Evolutionary conservation across 116 monocot genomes (phyloP).

Genomic region (Papilionanthe hybrid): DNA sequence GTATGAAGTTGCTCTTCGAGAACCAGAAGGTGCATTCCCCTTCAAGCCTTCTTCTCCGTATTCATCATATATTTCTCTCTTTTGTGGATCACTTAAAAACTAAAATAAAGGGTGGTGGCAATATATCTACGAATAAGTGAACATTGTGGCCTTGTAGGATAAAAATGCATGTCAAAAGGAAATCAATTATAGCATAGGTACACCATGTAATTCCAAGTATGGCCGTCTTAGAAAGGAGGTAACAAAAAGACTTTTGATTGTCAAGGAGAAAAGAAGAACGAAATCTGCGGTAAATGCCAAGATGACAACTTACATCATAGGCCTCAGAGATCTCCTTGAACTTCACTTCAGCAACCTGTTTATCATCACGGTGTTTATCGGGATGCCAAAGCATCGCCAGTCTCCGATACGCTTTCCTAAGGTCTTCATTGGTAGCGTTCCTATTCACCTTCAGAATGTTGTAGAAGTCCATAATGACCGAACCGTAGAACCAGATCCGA

Average conservation of each 20-base stretch:
- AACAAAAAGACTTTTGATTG: too few relatives aligned
- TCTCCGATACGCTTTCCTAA: conserved; percentile 67
- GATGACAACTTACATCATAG: conserved; percentile 39
- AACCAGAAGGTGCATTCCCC: conserved; percentile 41
- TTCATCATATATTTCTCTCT: conserved; percentile 66
- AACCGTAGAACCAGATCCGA: background rate
- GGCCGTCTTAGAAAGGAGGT: too few relatives aligned
- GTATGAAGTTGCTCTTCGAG: conserved; percentile 26
- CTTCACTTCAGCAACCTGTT: conserved; percentile 59
- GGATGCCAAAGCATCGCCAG: conserved; percentile 82
- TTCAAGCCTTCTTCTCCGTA: conserved; percentile 75
- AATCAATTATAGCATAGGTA: too few relatives aligned
- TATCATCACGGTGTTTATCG: conserved; percentile 63
- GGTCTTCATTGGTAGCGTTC: conserved; percentile 59
- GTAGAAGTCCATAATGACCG: conserved; percentile 36
- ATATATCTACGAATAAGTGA: background rate
- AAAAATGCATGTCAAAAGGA: too few relatives aligned
- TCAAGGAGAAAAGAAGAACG: background rate
- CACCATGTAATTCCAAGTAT: too few relatives aligned
- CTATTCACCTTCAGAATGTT: conserved; percentile 48
- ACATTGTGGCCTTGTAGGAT: too few relatives aligned
- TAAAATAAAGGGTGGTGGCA: conserved; percentile 5
- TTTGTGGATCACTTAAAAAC: conserved; percentile 59
- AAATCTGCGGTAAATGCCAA: background rate
- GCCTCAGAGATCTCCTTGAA: conserved; percentile 85